phyloP scores from a whole-genome alignment of 169 alveolate genomes.

The Cryptosporidium viatorum region DNA sequence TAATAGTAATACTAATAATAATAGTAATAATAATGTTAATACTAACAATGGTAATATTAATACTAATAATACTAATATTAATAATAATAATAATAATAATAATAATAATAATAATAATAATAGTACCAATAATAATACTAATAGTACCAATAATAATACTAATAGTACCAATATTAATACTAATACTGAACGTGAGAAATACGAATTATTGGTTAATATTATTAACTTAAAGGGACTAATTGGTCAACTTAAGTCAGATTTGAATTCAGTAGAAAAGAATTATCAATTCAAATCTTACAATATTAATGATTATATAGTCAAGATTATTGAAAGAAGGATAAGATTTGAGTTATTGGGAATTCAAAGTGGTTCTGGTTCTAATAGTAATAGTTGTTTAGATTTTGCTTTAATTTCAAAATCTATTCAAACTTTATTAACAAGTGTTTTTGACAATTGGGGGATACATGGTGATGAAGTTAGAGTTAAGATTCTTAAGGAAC shows the following conservation, averaged over 20 bases:
- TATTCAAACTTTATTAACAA: background rate
- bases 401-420: too few species aligned
- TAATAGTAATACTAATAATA: too few species aligned
- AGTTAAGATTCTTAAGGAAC: background rate
- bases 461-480: background rate
- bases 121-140: too few species aligned
- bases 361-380: background rate
- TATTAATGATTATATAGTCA: background rate
- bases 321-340: background rate
- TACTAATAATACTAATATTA: too few species aligned
- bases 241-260: constrained; percentile 3
- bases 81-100: too few species aligned
- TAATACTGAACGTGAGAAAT: background rate
- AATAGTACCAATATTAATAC: too few species aligned
- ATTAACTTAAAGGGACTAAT: constrained; percentile 2
- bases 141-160: too few species aligned
- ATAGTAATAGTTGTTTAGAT: too few species aligned
- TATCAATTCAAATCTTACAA: background rate
- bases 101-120: too few species aligned
- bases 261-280: background rate
- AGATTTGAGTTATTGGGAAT: background rate
- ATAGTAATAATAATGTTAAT: too few species aligned
- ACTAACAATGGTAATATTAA: too few species aligned
- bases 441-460: background rate
- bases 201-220: background rate